Conservation (phyloP, 331 rosid species). For the Erythrophleum ivorense region DNA sequence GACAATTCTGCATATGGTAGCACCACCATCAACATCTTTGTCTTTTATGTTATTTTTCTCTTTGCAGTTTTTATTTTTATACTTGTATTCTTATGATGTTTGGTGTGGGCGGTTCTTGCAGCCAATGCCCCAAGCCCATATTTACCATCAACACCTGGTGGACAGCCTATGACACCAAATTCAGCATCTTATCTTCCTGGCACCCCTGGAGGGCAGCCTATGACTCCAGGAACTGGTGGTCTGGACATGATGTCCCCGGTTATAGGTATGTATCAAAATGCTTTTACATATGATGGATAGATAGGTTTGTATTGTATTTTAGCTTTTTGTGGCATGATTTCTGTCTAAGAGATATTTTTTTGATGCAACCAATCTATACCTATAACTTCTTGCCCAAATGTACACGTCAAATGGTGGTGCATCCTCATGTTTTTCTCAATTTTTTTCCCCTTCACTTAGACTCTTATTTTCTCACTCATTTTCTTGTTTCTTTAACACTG, state of each 20-base stretch:
- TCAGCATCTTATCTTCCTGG: constrained; percentile 97
- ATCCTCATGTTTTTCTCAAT: background rate
- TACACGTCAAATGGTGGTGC: background rate
- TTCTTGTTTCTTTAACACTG: background rate
- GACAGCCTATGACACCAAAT: constrained; percentile 99
- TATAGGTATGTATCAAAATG: constrained; percentile 56
- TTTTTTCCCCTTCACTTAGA: background rate
- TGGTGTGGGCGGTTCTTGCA: constrained; percentile 45
- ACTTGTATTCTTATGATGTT: constrained; percentile 16
- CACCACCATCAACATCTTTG: background rate
- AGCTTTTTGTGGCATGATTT: background rate
- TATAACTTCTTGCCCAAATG: background rate
- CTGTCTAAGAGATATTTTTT: background rate
- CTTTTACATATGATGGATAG: background rate
- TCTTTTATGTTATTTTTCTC: constrained; percentile 13
- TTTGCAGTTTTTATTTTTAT: constrained; percentile 1
- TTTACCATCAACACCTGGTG: constrained; percentile 99
- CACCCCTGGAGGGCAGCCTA: constrained; percentile 99
- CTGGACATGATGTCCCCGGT: constrained; percentile 97
- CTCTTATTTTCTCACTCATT: background rate
- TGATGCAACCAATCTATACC: background rate
- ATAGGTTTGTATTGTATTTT: background rate
- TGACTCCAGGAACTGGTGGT: constrained; percentile 99
- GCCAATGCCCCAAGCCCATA: constrained; percentile 99
- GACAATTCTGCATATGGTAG: constrained; percentile 81